Percentiles rank a stretch among this genome's conserved stretches.
Conservation (phyloP, 768 basidiomycete genomes). For the Tephrocybe sp. region DNA sequence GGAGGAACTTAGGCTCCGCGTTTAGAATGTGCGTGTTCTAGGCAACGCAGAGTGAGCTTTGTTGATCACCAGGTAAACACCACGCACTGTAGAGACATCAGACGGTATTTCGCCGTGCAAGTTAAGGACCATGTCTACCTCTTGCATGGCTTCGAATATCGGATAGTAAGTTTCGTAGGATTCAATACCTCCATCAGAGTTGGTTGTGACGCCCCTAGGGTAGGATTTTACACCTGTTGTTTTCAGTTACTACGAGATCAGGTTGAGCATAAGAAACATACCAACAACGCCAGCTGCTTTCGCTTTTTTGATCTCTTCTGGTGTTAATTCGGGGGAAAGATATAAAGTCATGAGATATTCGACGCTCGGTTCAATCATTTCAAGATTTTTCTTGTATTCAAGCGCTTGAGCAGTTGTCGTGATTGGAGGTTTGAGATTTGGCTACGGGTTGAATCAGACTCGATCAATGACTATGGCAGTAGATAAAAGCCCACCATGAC, state of each 20-base stretch:
- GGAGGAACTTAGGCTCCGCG: conserved; percentile 87
- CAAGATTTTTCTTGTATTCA: conserved; percentile 73
- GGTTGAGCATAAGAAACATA: conserved; percentile 18
- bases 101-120: conserved; percentile 97
- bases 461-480: background rate
- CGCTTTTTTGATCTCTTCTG: conserved; percentile 88
- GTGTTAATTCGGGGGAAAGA: conserved; percentile 87
- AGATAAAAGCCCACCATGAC: conserved; percentile 73
- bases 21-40: conserved; percentile 93
- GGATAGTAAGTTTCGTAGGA: conserved; percentile 93
- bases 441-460: conserved; percentile 46
- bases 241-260: no score
- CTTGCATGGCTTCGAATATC: conserved; percentile 92
- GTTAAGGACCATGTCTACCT: conserved; percentile 91
- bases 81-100: conserved; percentile 58
- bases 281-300: conserved; percentile 79
- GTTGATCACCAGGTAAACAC: conserved; percentile 2
- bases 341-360: conserved; percentile 97
- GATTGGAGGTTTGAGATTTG: conserved; percentile 90
- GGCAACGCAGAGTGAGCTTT: background rate
- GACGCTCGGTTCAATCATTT: conserved; percentile 71
- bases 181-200: conserved; percentile 95
- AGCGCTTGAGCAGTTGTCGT: conserved; percentile 80
- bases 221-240: conserved; percentile 87
- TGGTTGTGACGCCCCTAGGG: conserved; percentile 96